phyloP scores from a whole-genome alignment of 345 rosid species.

The Eucalyptus tenuipes region DNA sequence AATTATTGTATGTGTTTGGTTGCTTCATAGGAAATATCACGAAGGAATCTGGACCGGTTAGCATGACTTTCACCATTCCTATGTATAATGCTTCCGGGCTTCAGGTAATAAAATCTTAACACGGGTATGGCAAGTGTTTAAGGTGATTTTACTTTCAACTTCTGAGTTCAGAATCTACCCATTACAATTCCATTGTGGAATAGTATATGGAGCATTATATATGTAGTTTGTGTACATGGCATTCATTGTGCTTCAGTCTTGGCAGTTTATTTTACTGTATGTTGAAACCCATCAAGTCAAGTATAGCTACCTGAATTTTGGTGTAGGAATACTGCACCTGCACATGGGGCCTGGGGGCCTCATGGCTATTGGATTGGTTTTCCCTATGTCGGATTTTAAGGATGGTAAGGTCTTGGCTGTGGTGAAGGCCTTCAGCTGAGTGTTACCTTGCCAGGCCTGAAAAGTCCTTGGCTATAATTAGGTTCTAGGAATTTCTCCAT shows the following conservation, averaged over 20 bases:
- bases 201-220: neutral
- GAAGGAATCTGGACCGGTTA: conserved; percentile 95
- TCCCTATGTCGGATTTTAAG: neutral
- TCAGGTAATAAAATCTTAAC: conserved; percentile 39
- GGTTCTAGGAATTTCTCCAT: neutral
- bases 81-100: conserved; percentile 90
- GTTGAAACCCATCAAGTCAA: neutral
- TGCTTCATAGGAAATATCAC: conserved; percentile 71
- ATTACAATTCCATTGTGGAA: neutral
- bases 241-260: neutral
- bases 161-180: neutral
- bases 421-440: neutral
- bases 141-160: neutral
- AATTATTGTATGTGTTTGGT: neutral
- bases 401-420: neutral
- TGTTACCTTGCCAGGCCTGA: neutral
- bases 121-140: neutral
- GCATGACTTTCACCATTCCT: conserved; percentile 95
- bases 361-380: neutral
- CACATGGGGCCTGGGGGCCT: neutral
- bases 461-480: neutral
- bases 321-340: neutral
- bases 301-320: neutral
- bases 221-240: neutral
- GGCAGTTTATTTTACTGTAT: neutral